phyloP scores from a whole-genome alignment of 768 basidiomycete genomes.

The Mycena capillaripes region DNA sequence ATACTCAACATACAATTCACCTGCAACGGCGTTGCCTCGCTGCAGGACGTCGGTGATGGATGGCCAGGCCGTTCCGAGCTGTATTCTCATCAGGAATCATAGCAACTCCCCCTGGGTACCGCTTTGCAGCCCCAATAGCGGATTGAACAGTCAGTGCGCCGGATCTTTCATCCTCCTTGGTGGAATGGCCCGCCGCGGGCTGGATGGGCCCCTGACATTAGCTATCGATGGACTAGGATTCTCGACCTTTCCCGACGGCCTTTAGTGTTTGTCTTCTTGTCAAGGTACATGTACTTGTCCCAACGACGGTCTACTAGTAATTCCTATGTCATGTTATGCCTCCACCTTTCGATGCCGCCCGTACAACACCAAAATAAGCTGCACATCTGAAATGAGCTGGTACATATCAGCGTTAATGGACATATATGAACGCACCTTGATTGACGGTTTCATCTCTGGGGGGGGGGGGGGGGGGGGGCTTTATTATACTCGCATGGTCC shows the following conservation, averaged over 20 bases:
- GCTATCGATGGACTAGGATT: constrained; percentile 27
- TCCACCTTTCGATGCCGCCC: no score
- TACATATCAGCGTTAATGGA: no score
- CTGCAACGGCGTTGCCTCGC: not conserved
- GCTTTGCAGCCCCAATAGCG: constrained; percentile 7
- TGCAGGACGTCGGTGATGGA: not conserved
- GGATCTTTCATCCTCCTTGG: not conserved
- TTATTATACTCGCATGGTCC: no score
- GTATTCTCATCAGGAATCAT: not conserved
- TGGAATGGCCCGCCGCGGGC: not conserved
- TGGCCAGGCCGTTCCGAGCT: not conserved
- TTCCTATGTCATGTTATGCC: no score
- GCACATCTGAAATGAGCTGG: no score
- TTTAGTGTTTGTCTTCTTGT: no score
- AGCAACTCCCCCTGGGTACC: constrained; percentile 4
- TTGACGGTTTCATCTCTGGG: no score
- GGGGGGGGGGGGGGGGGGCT: no score
- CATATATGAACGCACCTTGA: no score
- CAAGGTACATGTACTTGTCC: no score
- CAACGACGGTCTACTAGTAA: no score
- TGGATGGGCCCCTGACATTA: constrained; percentile 1
- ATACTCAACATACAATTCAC: not conserved
- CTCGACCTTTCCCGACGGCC: not conserved
- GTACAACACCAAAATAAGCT: no score
- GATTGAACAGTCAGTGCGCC: not conserved